phyloP scores from a whole-genome alignment of 352 stramenopile species.

The Globisporangium megalacanthum region DNA sequence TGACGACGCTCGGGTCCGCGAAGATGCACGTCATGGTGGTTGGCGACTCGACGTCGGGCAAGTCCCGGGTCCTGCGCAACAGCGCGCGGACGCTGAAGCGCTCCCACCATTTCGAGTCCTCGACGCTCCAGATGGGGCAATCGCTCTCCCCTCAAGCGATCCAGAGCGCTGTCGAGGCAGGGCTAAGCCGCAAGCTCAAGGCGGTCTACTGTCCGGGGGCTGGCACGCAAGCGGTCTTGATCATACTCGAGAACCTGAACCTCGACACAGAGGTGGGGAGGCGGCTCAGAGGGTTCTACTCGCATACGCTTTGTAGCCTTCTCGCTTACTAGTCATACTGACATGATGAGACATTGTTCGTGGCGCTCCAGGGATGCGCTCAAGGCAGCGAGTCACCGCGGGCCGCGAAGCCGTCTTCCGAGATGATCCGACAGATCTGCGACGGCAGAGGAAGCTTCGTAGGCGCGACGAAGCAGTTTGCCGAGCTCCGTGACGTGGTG shows the following conservation, averaged over 20 bases:
- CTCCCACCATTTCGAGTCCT: constrained; percentile 26
- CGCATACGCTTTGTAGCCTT: not conserved
- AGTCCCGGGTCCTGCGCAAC: constrained; percentile 40
- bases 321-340: not conserved
- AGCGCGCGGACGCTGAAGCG: constrained; percentile 27
- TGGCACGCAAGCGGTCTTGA: constrained; percentile 35
- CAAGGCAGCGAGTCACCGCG: not conserved
- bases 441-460: constrained; percentile 53
- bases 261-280: constrained; percentile 37
- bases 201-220: constrained; percentile 45
- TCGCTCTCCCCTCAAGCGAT: constrained; percentile 24
- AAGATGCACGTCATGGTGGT: constrained; percentile 47
- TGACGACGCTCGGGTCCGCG: constrained; percentile 25
- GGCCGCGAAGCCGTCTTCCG: constrained; percentile 22
- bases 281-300: too few relatives aligned
- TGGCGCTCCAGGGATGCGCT: not conserved
- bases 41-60: constrained; percentile 43
- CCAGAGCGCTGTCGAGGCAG: constrained; percentile 29
- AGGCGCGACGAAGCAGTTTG: constrained; percentile 44
- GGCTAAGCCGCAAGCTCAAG: constrained; percentile 47
- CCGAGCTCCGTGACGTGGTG: constrained; percentile 45
- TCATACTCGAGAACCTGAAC: constrained; percentile 58
- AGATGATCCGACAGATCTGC: constrained; percentile 60
- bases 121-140: constrained; percentile 27
- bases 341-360: not conserved